Evolutionary conservation across 129 eudicot species (phyloP), one percentile per base, ranked within the genome.

Genomic region (Heracleum sosnowskyi): DNA sequence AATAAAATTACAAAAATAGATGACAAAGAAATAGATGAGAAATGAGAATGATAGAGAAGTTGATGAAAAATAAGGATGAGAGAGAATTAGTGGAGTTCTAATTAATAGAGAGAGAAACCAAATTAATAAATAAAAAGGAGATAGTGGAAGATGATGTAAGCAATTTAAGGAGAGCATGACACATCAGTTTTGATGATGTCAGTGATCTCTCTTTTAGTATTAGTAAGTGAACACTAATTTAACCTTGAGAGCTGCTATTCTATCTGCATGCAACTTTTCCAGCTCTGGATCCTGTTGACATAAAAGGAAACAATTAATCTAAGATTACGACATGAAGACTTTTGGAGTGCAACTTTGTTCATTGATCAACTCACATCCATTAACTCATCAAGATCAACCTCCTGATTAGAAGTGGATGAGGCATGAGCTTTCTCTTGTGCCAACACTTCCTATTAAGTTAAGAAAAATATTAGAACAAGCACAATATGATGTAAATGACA

Each of bases 171-270:
- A n/a, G n/a, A n/a, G n/a, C n/a, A n/a, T n/a, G n/a, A n/a, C n/a
- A n/a, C n/a, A n/a, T n/a, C n/a, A n/a, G n/a, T n/a, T n/a, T n/a
- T n/a, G n/a, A n/a, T n/a, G n/a, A n/a, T n/a, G n/a, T n/a, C n/a
- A n/a, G n/a, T n/a, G n/a, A n/a, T n/a, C n/a, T n/a, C n/a, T n/a
- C n/a, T n/a, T n/a, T n/a, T n/a, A n/a, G n/a, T n/a, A n/a, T n/a
- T n/a, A n/a, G n/a, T 28, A 46, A 79, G 39, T 60, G 33, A 16
- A 72, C 73, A 34, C 47, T 44, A 69, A 69, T 41, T 45, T 75
- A 73, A 91, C 98, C 97, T 92, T 95, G 55, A 95, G 92, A 63
- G 98, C 85, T 3, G 96, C 96, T 82, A 95, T 90, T 89, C 98
- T 88, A 81, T 95, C 97, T 29, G 98, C 97, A 37, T 95, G 98